Evolutionary conservation across 305 asterid genomes (phyloP).

Genomic region (Salvia sclarea): DNA sequence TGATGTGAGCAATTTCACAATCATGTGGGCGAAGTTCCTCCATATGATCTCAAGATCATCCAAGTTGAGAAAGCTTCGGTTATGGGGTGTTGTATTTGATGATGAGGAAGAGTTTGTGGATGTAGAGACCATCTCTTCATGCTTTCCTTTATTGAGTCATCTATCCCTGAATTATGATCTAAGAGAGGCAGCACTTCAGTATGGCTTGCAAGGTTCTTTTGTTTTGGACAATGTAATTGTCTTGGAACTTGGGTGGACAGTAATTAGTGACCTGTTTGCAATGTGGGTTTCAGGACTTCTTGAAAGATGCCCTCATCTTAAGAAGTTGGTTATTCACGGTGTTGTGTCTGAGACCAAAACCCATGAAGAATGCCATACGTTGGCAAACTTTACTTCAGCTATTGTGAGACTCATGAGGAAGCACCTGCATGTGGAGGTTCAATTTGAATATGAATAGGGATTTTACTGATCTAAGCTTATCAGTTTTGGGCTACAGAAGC

Average conservation of each 20-base stretch:
- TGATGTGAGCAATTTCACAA: slow-evolving; percentile 89
- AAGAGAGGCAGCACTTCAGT: slow-evolving; percentile 64
- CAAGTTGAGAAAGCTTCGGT: slow-evolving; percentile 70
- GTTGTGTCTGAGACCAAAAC: slow-evolving; percentile 87
- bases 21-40: slow-evolving; percentile 91
- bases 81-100: slow-evolving; percentile 91
- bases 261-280: slow-evolving; percentile 68
- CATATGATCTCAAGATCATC: slow-evolving; percentile 83
- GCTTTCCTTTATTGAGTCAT: slow-evolving; percentile 73
- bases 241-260: slow-evolving; percentile 91
- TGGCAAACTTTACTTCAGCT: slow-evolving; percentile 72
- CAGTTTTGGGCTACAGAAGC: slow-evolving; percentile 29
- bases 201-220: slow-evolving; percentile 77
- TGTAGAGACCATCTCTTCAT: slow-evolving; percentile 73
- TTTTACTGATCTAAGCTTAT: slow-evolving; percentile 16
- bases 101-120: slow-evolving; percentile 89
- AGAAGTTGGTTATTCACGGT: slow-evolving; percentile 78
- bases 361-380: slow-evolving; percentile 69
- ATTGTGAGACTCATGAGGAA: slow-evolving; percentile 77
- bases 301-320: slow-evolving; percentile 69
- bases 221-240: slow-evolving; percentile 66
- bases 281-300: slow-evolving; percentile 76
- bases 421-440: slow-evolving; percentile 67
- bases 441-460: slow-evolving; percentile 68
- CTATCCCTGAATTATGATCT: slow-evolving; percentile 77